Evolutionary conservation across 495 filamentous ascomycete genomes (phyloP).

Genomic region (Xylaria sp.): DNA sequence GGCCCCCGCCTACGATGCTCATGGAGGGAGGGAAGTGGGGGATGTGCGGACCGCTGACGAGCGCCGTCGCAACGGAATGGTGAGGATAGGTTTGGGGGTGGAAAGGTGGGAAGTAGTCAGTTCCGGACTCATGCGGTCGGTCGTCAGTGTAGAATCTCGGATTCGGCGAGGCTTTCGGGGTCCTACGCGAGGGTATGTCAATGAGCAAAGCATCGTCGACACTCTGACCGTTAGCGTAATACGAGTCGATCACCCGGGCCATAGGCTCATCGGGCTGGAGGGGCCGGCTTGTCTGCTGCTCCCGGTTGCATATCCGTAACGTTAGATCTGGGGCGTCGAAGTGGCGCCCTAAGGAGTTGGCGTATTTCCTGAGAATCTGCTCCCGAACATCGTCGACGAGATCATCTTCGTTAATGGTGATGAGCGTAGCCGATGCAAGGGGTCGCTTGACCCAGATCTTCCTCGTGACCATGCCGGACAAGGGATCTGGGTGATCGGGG

Average conservation of each 20-base stretch:
- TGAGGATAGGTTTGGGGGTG: slow-evolving; percentile 56
- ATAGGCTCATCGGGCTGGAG: slow-evolving; percentile 91
- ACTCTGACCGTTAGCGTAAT: slow-evolving; percentile 87
- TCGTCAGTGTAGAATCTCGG: slow-evolving; percentile 67
- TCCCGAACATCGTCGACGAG: slow-evolving; percentile 95
- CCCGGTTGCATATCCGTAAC: slow-evolving; percentile 86
- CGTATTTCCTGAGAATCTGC: slow-evolving; percentile 90
- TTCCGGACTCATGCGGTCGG: slow-evolving; percentile 73
- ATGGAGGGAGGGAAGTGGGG: slow-evolving; percentile 65
- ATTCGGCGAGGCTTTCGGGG: slow-evolving; percentile 78
- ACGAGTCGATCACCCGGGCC: slow-evolving; percentile 75
- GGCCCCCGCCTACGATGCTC: slow-evolving; percentile 78
- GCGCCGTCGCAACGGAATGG: slow-evolving; percentile 39
- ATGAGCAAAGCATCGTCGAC: slow-evolving; percentile 93
- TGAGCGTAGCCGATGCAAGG: slow-evolving; percentile 82
- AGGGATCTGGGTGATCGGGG: slow-evolving; percentile 47
- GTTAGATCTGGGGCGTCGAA: slow-evolving; percentile 91
- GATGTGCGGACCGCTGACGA: slow-evolving; percentile 42
- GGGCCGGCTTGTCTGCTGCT: slow-evolving; percentile 76
- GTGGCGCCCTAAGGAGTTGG: slow-evolving; percentile 84
- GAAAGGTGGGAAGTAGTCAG: slow-evolving; percentile 91
- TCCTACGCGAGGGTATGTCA: slow-evolving; percentile 80
- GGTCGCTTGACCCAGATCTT: slow-evolving; percentile 95
- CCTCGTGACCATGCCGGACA: slow-evolving; percentile 66
- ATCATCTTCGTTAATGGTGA: slow-evolving; percentile 85